Evolutionary conservation across 768 basidiomycete genomes (phyloP).

Genomic region (Calocybe indica): DNA sequence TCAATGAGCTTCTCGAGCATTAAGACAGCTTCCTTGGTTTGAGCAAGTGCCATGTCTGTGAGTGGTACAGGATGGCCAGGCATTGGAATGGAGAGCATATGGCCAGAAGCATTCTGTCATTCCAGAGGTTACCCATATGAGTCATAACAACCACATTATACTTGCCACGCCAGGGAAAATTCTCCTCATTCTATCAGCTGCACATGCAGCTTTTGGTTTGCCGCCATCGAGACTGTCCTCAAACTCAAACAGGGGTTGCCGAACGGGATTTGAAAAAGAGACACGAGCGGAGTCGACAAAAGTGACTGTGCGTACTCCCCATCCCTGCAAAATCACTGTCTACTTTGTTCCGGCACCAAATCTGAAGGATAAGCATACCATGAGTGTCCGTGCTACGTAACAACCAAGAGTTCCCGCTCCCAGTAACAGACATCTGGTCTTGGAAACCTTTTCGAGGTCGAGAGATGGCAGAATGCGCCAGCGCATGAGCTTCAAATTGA

Average conservation of each 20-base stretch:
- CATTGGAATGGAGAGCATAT: conserved; percentile 87
- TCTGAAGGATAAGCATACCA: conserved; percentile 48
- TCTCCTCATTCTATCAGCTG: conserved; percentile 77
- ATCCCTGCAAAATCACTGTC: conserved; percentile 51
- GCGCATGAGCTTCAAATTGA: conserved; percentile 96
- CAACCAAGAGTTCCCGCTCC: conserved; percentile 97
- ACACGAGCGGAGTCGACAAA: conserved; percentile 89
- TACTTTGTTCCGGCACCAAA: not conserved
- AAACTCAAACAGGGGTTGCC: conserved; percentile 95
- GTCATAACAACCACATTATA: conserved; percentile 7
- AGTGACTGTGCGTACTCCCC: conserved; percentile 93
- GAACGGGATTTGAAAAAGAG: conserved; percentile 95
- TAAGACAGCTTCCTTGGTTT: conserved; percentile 61
- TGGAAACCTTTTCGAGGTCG: conserved; percentile 81
- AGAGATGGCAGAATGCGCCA: conserved; percentile 93
- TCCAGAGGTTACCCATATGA: not conserved
- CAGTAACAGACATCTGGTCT: conserved; percentile 76
- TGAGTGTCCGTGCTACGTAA: conserved; percentile 87
- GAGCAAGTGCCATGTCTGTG: conserved; percentile 37
- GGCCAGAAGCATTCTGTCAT: conserved; percentile 71
- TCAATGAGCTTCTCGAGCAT: conserved; percentile 75
- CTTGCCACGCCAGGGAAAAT: conserved; percentile 92
- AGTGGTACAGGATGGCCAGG: conserved; percentile 83
- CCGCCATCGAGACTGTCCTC: conserved; percentile 91
- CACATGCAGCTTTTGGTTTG: conserved; percentile 88